Conservation (phyloP, 345 rosid genomes). For the Anacardium occidentale region DNA sequence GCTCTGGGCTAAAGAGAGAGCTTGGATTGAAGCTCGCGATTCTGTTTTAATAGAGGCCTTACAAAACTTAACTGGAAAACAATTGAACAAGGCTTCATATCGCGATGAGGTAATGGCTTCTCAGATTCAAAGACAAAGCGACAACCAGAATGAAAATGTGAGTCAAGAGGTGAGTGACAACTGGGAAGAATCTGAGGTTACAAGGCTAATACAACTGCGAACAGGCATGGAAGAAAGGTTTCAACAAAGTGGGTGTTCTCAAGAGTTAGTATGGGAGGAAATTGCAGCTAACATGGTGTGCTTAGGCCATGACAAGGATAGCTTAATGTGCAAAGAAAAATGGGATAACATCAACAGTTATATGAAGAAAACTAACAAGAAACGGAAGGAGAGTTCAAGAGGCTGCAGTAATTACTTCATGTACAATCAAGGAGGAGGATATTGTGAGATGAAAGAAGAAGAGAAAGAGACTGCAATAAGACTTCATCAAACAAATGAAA, state of each 20-base stretch:
- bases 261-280: conserved; percentile 50
- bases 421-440: conserved; percentile 40
- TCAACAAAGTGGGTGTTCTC: conserved; percentile 39
- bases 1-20: conserved; percentile 89
- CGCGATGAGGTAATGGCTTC: conserved; percentile 30
- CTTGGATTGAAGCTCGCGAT: conserved; percentile 88
- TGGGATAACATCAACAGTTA: conserved; percentile 46
- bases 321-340: conserved; percentile 51
- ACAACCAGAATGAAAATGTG: conserved; percentile 35
- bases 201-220: conserved; percentile 56
- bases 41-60: conserved; percentile 75
- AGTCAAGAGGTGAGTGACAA: conserved; percentile 29
- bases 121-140: conserved; percentile 33
- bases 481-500: conserved; percentile 35
- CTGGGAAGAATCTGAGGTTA: conserved; percentile 54
- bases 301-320: conserved; percentile 54
- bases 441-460: conserved; percentile 38
- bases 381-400: conserved; percentile 62
- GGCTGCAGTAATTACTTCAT: conserved; percentile 29
- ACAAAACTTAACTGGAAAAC: conserved; percentile 51
- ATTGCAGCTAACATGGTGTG: conserved; percentile 43
- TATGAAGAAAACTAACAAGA: conserved; percentile 53
- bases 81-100: conserved; percentile 30
- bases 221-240: conserved; percentile 52
- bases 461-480: conserved; percentile 27